These are phyloP conservation scores for Sarocladium strictum DNA, from an alignment of 2,329 filamentous ascomycete species.

Conservation along the genomic window DNA sequence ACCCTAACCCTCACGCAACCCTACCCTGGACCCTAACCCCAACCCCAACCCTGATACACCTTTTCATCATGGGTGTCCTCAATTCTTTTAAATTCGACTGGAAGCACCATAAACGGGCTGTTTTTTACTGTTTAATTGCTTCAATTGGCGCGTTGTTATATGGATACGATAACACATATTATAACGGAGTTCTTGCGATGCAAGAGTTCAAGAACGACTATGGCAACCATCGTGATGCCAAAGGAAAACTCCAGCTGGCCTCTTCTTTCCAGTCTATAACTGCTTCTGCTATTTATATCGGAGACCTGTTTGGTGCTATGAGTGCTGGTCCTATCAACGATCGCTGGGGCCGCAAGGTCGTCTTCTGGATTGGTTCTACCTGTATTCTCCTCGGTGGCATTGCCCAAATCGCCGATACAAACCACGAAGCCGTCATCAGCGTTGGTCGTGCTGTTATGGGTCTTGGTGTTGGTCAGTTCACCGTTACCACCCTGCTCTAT, in stretches of 20 bases:
- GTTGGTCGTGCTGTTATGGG: constrained; percentile 17
- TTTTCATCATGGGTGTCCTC: constrained; percentile 12
- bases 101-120: constrained; percentile 17
- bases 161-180: constrained; percentile 20
- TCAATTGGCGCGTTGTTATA: constrained; percentile 15
- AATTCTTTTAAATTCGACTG: constrained; percentile 11
- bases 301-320: constrained; percentile 30
- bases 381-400: constrained; percentile 23
- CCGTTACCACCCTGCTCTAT: constrained; percentile 17
- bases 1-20: constrained; percentile 5
- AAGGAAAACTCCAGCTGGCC: constrained; percentile 17
- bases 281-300: constrained; percentile 31
- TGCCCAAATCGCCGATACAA: constrained; percentile 15
- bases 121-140: constrained; percentile 24
- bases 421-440: constrained; percentile 15
- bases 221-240: constrained; percentile 14
- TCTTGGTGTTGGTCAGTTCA: constrained; percentile 18
- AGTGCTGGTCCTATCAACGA: constrained; percentile 30
- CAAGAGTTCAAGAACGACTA: constrained; percentile 21
- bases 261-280: constrained; percentile 26
- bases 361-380: constrained; percentile 26
- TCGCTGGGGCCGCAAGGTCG: constrained; percentile 25
- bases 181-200: constrained; percentile 22
- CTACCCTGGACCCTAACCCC: too few species aligned
- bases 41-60: too few species aligned